phyloP scores from a whole-genome alignment of 2,329 filamentous ascomycete species.

The Arachnomyces sp. region DNA sequence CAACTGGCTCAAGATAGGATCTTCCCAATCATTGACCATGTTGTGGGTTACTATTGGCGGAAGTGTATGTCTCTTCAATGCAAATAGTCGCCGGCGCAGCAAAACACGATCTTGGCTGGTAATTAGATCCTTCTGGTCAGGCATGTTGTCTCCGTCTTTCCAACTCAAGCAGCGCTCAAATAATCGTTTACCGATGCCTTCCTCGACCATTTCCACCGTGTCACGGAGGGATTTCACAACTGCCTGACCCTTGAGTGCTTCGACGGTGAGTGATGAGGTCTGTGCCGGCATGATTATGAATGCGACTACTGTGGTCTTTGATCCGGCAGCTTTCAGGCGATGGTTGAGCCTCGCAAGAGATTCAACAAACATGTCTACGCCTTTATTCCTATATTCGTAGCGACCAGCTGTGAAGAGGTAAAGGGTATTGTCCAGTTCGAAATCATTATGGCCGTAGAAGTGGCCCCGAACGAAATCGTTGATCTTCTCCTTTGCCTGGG shows the following conservation, averaged over 20 bases:
- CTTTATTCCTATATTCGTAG: conserved; percentile 97
- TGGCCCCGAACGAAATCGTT: conserved; percentile 96
- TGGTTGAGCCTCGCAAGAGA: conserved; percentile 91
- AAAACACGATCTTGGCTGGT: conserved; percentile 87
- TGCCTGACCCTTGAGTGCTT: conserved; percentile 91
- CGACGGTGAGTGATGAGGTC: conserved; percentile 88
- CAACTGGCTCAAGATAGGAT: conserved; percentile 92
- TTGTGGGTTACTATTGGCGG: conserved; percentile 98
- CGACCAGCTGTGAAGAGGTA: conserved; percentile 97
- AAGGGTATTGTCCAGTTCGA: conserved; percentile 90
- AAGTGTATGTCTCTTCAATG: conserved; percentile 86
- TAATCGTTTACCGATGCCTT: conserved; percentile 83
- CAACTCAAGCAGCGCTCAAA: conserved; percentile 92
- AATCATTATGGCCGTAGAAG: conserved; percentile 97
- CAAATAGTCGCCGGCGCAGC: conserved; percentile 82
- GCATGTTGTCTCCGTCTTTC: conserved; percentile 89
- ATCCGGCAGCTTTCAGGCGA: conserved; percentile 73
- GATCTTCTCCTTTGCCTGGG: conserved; percentile 94
- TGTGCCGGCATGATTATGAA: conserved; percentile 99
- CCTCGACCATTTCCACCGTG: conserved; percentile 86
- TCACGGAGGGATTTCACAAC: conserved; percentile 94
- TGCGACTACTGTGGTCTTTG: conserved; percentile 88
- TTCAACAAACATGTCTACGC: conserved; percentile 99
- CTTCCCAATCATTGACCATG: conserved; percentile 89
- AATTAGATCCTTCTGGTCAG: conserved; percentile 94